Evolutionary conservation across 495 filamentous ascomycete genomes (phyloP), one percentile per base, ranked within the genome.

Genomic region (Cairneyella variabilis): DNA sequence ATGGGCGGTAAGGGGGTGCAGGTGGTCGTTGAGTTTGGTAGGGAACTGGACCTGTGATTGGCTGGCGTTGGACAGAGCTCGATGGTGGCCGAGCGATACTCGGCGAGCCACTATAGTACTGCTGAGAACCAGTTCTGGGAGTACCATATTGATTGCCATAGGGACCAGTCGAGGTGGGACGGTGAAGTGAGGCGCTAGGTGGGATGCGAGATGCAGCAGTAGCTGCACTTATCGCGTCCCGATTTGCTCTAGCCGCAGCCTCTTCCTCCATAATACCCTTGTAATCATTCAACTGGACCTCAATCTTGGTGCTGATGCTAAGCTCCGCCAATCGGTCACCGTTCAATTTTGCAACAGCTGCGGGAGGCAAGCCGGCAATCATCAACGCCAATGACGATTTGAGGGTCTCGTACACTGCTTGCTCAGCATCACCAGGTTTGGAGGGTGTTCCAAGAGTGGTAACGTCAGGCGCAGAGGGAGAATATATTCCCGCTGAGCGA

Each of bases 181-280:
- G 60, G 52, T 60, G 56, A 36, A 47, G 38, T 11, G 54, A 11
- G 46, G 56, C 16, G 16, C 50, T 47, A 28, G 46, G 36, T 12
- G 38, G n/a, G 45, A 45, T 9, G 1, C 37, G 44, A n/a, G 36
- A 4, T 30, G 43, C 9, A 25, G 14, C 16, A 3, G 52, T 43
- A 7, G 42, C 23, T 8, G 50, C 28, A 38, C 22, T 53, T 16
- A 49, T 17, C 32, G 59, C 47, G 2, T 40, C 54, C 32, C 25
- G 42, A 49, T 65, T 66, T 10, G 66, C 70, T 32, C 65, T 66
- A 27, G 61, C 61, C 27, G 72, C 69, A 12, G 64, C 70, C 54
- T 92, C 90, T 64, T 91, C 88, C 62, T 96, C 90, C 85, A 96
- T 87, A 12, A 84, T 83, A 3, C 91, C 91, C 46, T 75, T 78